Percentiles rank a stretch among this genome's conserved stretches.
Conservation (phyloP, 2,329 filamentous ascomycete genomes). For the Phialophora chinensis region DNA sequence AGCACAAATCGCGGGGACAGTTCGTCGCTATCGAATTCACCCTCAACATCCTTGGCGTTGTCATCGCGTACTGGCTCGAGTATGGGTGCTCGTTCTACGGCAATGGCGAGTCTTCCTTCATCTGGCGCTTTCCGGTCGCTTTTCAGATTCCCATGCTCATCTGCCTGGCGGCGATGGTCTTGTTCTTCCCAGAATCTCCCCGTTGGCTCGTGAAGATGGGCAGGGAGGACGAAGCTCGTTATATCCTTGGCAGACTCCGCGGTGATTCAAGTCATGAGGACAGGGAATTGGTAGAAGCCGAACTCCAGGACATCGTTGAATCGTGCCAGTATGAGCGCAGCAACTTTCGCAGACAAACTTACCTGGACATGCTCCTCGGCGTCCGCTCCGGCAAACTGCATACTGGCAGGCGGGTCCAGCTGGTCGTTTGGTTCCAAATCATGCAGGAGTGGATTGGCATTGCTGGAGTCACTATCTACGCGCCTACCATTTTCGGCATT, state of each 20-base stretch:
- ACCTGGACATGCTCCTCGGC: constrained; percentile 70
- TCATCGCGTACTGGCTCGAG: constrained; percentile 44
- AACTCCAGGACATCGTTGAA: constrained; percentile 71
- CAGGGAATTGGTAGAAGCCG: constrained; percentile 61
- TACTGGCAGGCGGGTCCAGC: constrained; percentile 69
- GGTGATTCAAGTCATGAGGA: constrained; percentile 61
- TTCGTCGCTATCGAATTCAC: constrained; percentile 77
- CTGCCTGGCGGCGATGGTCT: constrained; percentile 61
- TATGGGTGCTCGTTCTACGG: constrained; percentile 66
- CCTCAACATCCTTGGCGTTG: constrained; percentile 62
- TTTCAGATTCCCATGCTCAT: constrained; percentile 72
- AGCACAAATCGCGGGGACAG: constrained; percentile 70
- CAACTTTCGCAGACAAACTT: constrained; percentile 58
- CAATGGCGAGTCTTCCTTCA: constrained; percentile 64
- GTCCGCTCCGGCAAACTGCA: constrained; percentile 69
- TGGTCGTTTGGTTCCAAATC: constrained; percentile 73
- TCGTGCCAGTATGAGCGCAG: constrained; percentile 68
- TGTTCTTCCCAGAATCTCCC: constrained; percentile 74
- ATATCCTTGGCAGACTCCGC: constrained; percentile 68
- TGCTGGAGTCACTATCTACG: constrained; percentile 69
- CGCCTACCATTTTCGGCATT: constrained; percentile 66
- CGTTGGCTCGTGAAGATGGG: constrained; percentile 71
- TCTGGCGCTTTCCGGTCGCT: constrained; percentile 72
- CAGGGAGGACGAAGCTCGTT: constrained; percentile 69
- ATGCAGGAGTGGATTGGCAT: constrained; percentile 72